Evolutionary conservation across 768 basidiomycete species (phyloP).

Genomic region (Xerocomus potaroensis): DNA sequence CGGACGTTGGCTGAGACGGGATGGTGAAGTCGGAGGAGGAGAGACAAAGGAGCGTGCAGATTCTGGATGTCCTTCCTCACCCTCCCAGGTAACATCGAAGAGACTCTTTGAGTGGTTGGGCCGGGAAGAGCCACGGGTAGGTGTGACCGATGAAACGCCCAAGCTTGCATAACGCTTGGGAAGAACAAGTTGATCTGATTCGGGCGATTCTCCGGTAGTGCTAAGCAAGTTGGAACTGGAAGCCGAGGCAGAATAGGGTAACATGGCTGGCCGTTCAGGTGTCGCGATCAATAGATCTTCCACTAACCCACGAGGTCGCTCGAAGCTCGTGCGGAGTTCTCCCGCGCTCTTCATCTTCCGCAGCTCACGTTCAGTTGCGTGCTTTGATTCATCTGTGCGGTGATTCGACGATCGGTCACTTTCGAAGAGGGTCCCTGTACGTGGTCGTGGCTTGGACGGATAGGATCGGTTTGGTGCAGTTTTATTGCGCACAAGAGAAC

Average conservation of each 20-base stretch:
- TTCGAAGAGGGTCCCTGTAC: slow-evolving; percentile 26
- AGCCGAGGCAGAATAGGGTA: slow-evolving; percentile 55
- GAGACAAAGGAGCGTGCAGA: slow-evolving; percentile 24
- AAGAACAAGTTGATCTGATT: slow-evolving; percentile 34
- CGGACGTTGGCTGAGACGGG: slow-evolving; percentile 14
- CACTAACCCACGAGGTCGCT: slow-evolving; percentile 22
- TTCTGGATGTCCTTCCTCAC: slow-evolving; percentile 12
- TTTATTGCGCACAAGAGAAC: slow-evolving; percentile 62
- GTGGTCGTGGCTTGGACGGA: slow-evolving; percentile 42
- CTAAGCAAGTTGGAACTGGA: slow-evolving; percentile 65
- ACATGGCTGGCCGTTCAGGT: slow-evolving; percentile 38
- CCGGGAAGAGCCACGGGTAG: slow-evolving; percentile 33
- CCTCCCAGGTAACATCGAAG: slow-evolving; percentile 49
- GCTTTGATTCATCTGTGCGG: slow-evolving; percentile 37
- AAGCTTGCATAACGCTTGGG: slow-evolving; percentile 67
- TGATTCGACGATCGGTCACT: slow-evolving; percentile 18
- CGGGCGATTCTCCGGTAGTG: slow-evolving; percentile 28
- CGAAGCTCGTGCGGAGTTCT: slow-evolving; percentile 51
- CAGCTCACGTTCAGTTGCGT: slow-evolving; percentile 53
- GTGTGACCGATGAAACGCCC: slow-evolving; percentile 41
- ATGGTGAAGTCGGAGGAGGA: slow-evolving; percentile 27
- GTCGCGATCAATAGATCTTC: slow-evolving; percentile 30
- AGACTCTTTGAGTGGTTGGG: slow-evolving; percentile 39
- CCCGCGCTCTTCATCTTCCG: slow-evolving; percentile 88
- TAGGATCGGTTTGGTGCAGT: slow-evolving; percentile 64